Conservation (phyloP, 1,284 basidiomycete species). For the Irpex sp. region DNA sequence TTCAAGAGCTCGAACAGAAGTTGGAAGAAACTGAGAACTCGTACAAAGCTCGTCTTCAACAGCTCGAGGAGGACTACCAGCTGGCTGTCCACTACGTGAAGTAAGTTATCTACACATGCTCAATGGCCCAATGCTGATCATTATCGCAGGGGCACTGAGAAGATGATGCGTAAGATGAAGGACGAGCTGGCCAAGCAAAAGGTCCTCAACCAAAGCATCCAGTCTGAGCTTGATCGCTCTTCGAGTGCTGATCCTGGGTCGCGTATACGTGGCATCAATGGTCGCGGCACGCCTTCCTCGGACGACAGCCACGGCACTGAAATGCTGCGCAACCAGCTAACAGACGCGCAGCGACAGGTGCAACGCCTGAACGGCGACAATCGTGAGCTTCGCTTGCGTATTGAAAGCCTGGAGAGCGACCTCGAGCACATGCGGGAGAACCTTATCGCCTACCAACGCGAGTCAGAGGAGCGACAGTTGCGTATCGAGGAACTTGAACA, state of each 20-base stretch:
- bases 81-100: slow-evolving; percentile 90
- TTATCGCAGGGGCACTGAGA: slow-evolving; percentile 86
- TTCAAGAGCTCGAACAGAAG: slow-evolving; percentile 66
- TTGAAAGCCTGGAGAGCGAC: slow-evolving; percentile 74
- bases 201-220: slow-evolving; percentile 71
- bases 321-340: slow-evolving; percentile 60
- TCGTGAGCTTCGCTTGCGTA: slow-evolving; percentile 71
- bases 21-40: slow-evolving; percentile 76
- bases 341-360: slow-evolving; percentile 69
- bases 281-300: slow-evolving; percentile 75
- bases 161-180: slow-evolving; percentile 98
- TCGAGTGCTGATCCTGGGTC: slow-evolving; percentile 56
- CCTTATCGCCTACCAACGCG: slow-evolving; percentile 67
- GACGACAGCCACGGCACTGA: slow-evolving; percentile 65
- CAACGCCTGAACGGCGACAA: slow-evolving; percentile 70
- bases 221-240: slow-evolving; percentile 78
- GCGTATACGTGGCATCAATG: slow-evolving; percentile 63
- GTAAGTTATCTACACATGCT: slow-evolving; percentile 46
- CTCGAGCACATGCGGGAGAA: slow-evolving; percentile 71
- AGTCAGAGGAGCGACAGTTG: slow-evolving; percentile 71
- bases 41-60: slow-evolving; percentile 74
- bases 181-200: slow-evolving; percentile 92
- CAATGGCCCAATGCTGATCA: slow-evolving; percentile 20
- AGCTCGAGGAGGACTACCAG: slow-evolving; percentile 95
- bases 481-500: slow-evolving; percentile 77